These are phyloP conservation scores for Nakaseomyces delphensis DNA, from an alignment of 1,139 yeast species.

Conservation along the genomic window DNA sequence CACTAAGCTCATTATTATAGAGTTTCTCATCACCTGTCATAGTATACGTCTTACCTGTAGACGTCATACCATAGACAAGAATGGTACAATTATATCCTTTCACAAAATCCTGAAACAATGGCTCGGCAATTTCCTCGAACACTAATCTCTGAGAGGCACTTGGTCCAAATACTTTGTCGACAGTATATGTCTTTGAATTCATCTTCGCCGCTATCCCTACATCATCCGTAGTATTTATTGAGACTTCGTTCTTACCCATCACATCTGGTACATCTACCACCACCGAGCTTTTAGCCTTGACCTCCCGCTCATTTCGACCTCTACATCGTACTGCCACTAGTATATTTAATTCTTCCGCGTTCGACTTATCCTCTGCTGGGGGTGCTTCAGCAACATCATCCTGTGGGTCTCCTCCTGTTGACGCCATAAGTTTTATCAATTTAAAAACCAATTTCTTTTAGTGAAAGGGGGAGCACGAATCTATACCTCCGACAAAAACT, in stretches of 20 bases:
- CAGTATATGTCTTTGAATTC: constrained; percentile 45
- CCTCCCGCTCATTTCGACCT: constrained; percentile 66
- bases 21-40: constrained; percentile 56
- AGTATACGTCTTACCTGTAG: constrained; percentile 72
- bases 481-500: no score
- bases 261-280: constrained; percentile 43
- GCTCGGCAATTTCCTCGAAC: constrained; percentile 55
- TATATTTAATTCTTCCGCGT: constrained; percentile 39
- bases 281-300: constrained; percentile 61
- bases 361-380: constrained; percentile 11
- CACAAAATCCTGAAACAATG: constrained; percentile 56
- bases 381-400: not conserved
- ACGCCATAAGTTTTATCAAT: not conserved
- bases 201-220: constrained; percentile 38
- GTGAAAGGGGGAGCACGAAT: no score
- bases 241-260: constrained; percentile 32
- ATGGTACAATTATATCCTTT: constrained; percentile 66
- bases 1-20: constrained; percentile 50
- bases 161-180: constrained; percentile 69
- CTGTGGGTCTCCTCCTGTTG: not conserved
- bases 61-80: constrained; percentile 75
- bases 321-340: constrained; percentile 87
- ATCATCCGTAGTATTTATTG: constrained; percentile 36
- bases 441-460: no score
- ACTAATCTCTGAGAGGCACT: constrained; percentile 53